phyloP scores from a whole-genome alignment of 2,329 filamentous ascomycete genomes.

The Aureobasidium musti region DNA sequence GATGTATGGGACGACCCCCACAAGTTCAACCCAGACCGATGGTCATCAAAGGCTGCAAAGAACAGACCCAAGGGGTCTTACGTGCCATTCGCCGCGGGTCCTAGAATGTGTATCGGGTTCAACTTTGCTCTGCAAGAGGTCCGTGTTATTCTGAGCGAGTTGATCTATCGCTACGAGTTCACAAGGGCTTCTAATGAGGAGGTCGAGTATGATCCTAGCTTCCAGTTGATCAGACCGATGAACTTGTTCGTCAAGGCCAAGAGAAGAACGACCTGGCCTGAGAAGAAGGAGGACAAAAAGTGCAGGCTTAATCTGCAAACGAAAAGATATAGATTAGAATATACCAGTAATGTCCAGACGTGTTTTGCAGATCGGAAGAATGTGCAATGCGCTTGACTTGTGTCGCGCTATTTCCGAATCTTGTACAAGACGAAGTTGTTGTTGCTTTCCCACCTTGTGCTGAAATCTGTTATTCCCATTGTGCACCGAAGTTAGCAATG shows the following conservation, averaged over 20 bases:
- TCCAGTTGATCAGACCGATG: constrained; percentile 59
- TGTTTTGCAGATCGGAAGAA: no score
- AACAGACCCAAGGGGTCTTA: constrained; percentile 49
- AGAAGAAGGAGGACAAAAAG: constrained; percentile 25
- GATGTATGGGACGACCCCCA: constrained; percentile 60
- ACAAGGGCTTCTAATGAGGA: constrained; percentile 51
- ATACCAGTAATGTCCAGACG: no score
- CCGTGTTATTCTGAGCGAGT: constrained; percentile 60
- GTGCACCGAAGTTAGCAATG: no score
- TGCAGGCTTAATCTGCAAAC: neutral
- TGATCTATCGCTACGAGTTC: constrained; percentile 62
- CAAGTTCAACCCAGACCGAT: constrained; percentile 61
- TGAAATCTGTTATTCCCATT: no score
- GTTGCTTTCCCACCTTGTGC: no score
- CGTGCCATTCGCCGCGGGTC: constrained; percentile 61
- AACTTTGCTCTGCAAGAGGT: constrained; percentile 64
- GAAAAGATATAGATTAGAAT: no score
- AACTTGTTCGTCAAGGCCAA: constrained; percentile 58
- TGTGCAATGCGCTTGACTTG: no score
- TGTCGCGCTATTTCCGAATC: no score
- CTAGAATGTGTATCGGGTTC: constrained; percentile 63
- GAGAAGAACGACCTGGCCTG: constrained; percentile 54
- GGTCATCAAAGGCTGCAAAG: constrained; percentile 57
- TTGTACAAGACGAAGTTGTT: no score
- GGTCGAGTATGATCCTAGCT: constrained; percentile 61